Conservation (phyloP, 306 rosid species). For the Castanopsis chinensis region DNA sequence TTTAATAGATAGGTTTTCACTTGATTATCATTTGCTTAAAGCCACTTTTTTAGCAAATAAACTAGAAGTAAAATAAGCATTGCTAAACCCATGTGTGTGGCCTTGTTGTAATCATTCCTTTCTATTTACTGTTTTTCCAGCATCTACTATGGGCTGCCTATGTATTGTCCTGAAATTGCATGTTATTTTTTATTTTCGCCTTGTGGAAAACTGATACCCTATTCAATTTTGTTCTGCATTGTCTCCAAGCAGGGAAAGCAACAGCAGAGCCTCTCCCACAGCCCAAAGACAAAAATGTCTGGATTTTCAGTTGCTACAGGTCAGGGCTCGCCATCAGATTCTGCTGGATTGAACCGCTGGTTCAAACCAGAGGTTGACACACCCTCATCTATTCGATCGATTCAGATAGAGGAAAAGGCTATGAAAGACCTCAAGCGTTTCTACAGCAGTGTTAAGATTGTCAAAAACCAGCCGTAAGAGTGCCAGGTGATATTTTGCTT, state of each 20-base stretch:
- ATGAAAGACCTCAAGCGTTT: conserved; percentile 96
- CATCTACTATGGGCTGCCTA: background rate
- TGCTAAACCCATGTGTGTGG: no score
- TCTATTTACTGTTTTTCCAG: background rate
- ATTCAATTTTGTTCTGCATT: background rate
- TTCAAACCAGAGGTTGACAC: conserved; percentile 78
- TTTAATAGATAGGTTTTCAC: background rate
- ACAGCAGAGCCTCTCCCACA: conserved; percentile 59
- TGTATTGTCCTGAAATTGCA: background rate
- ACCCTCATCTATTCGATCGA: conserved; percentile 89
- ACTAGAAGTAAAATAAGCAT: no score
- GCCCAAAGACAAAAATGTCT: conserved; percentile 75
- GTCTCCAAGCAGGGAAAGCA: conserved; percentile 57
- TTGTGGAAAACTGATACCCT: background rate
- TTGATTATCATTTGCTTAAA: background rate
- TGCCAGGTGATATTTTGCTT: conserved; percentile 1
- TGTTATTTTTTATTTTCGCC: background rate
- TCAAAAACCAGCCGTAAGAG: conserved; percentile 47
- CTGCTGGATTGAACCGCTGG: conserved; percentile 78
- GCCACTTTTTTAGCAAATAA: no score
- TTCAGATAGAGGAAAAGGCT: conserved; percentile 96
- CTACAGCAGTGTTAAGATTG: conserved; percentile 82
- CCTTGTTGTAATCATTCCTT: background rate
- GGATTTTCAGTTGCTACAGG: conserved; percentile 64
- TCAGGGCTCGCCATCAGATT: conserved; percentile 82